These are phyloP conservation scores for Chytriomyces hyalinus DNA, from an alignment of 192 early-diverging fungal species.

Conservation along the genomic window DNA sequence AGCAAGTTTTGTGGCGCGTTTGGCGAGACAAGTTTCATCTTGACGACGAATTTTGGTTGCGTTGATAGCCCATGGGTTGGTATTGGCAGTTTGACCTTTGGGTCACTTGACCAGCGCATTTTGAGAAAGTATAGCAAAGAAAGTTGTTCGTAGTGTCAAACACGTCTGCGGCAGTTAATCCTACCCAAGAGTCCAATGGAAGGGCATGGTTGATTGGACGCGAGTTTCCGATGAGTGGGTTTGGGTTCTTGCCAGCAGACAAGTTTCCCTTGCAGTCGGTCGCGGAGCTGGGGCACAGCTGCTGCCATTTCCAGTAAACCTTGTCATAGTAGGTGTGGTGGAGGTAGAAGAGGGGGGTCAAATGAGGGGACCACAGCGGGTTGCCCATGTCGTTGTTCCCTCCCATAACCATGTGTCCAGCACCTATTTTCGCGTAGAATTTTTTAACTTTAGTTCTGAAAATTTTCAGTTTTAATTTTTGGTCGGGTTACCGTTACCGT, in stretches of 20 bases:
- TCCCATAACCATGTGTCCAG: conserved; percentile 22
- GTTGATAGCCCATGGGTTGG: not conserved
- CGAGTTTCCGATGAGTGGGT: not conserved
- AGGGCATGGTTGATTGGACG: not conserved
- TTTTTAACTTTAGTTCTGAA: too few relatives aligned
- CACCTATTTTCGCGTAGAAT: not conserved
- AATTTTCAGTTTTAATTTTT: too few relatives aligned
- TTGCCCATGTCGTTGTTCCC: conserved; percentile 27
- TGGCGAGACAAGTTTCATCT: not conserved
- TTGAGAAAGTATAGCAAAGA: conserved; percentile 12
- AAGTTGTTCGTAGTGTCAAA: conserved; percentile 7
- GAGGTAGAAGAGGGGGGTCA: conserved; percentile 8
- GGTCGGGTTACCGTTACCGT: not conserved
- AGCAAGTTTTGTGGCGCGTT: not conserved
- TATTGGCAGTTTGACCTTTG: not conserved
- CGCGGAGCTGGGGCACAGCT: conserved; percentile 15
- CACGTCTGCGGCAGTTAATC: not conserved
- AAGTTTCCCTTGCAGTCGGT: conserved; percentile 32
- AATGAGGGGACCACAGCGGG: conserved; percentile 6
- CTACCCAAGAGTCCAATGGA: conserved; percentile 3
- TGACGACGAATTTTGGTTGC: not conserved
- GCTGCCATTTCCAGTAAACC: conserved; percentile 43
- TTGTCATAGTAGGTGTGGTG: conserved; percentile 48
- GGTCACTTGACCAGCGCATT: not conserved
- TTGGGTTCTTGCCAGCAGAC: not conserved